Evolutionary conservation across 345 rosid genomes (phyloP), one percentile per base, ranked within the genome.

Genomic region (Litchi chinensis): DNA sequence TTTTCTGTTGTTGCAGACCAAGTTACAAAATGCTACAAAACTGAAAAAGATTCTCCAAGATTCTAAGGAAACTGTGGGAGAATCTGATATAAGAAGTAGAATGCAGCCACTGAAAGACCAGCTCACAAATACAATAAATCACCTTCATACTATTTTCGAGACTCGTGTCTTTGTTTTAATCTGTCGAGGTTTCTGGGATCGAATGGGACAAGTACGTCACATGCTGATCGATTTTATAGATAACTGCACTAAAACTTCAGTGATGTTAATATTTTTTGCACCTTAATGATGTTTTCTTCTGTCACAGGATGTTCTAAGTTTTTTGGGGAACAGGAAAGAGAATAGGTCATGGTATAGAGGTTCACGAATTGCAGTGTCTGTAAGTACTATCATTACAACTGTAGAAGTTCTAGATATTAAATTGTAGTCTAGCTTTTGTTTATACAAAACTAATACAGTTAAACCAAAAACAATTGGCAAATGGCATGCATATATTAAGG

Each of bases 281-380:
- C 75, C 54, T 5, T 22, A 16, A 8, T 40, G 68, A 13, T 48
- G 28, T 71, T 64, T 79, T 56, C 40, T 43, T 64, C 39, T 68
- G 76, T 63, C 44, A 63, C 84, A 96, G 99, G 98, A 94, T 77
- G 91, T 96, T 68, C 82, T 96, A 50, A 88, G 86, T 84, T 94
- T 96, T 90, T 75, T 96, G 92, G 98, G 93, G 89, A 93, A 91
- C 88, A 87, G 98, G 85, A 96, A 94, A 77, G 99, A 93, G 87
- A 94, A 94, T 79, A 88, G 90, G 86, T 95, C 98, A 0, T 96
- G 99, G 98, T 96, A 96, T 70, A 96, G 91, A 85, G 97, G 98
- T 74, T 90, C 97, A 11, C 87, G 91, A 67, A 84, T 96, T 70
- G 95, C 97, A 15, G 92, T 92, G 50, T 89, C 97, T 65, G 98